phyloP scores from a whole-genome alignment of 108 stramenopile species.

The Cyclotella baltica region DNA sequence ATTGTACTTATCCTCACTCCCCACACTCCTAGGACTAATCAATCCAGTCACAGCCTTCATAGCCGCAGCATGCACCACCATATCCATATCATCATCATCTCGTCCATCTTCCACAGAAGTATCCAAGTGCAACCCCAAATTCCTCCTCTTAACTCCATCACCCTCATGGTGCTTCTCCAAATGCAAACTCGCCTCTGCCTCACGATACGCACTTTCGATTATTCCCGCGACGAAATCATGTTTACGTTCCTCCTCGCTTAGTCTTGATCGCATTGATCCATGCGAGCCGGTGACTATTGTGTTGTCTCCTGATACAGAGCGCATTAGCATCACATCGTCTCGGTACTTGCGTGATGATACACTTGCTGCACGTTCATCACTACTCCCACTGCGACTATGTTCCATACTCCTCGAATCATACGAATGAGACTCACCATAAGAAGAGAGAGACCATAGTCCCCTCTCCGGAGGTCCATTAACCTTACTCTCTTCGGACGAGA shows the following conservation, averaged over 20 bases:
- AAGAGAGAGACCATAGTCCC: conserved; percentile 31
- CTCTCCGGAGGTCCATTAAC: too few relatives aligned
- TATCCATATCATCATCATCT: conserved; percentile 9
- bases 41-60: background rate
- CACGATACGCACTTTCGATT: background rate
- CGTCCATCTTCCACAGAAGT: background rate
- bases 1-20: conserved; percentile 11
- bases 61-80: background rate
- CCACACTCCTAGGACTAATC: conserved; percentile 19
- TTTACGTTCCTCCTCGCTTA: too few relatives aligned
- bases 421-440: conserved; percentile 1
- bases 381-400: too few relatives aligned
- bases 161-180: background rate
- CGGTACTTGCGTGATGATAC: too few relatives aligned
- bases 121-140: background rate
- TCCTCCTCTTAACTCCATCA: too few relatives aligned
- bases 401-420: too few relatives aligned
- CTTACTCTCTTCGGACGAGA: too few relatives aligned
- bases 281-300: too few relatives aligned
- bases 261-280: too few relatives aligned
- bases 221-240: background rate
- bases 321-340: too few relatives aligned
- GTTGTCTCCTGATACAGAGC: too few relatives aligned
- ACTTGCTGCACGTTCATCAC: too few relatives aligned
- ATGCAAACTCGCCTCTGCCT: background rate